Percentiles rank a stretch among this genome's conserved stretches.
phyloP scores from a whole-genome alignment of 2,329 filamentous ascomycete genomes.

The Bipolaris gigantea region DNA sequence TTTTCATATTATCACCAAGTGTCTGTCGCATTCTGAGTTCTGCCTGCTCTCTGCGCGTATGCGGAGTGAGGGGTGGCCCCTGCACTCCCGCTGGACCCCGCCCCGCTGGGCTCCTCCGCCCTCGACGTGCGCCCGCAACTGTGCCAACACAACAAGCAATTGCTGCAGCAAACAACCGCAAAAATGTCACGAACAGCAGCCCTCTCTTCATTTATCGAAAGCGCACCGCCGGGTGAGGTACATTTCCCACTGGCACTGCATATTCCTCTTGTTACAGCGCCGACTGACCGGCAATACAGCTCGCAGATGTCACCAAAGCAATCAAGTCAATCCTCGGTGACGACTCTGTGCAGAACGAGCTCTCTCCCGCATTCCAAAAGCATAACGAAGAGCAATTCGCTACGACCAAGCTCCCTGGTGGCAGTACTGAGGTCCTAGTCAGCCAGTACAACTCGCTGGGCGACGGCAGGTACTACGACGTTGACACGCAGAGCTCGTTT shows the following conservation, averaged over 20 bases:
- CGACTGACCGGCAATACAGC: conserved; percentile 55
- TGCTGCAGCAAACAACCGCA: conserved; percentile 4
- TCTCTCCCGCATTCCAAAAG: conserved; percentile 82
- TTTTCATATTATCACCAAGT: not conserved
- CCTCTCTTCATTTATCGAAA: conserved; percentile 80
- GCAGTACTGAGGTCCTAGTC: conserved; percentile 77
- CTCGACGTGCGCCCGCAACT: conserved; percentile 25
- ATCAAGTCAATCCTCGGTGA: conserved; percentile 83
- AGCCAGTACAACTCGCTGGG: conserved; percentile 84
- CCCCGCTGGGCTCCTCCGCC: conserved; percentile 26
- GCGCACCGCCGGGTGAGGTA: conserved; percentile 96
- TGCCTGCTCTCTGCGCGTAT: not conserved
- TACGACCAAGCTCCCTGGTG: conserved; percentile 85
- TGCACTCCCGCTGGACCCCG: conserved; percentile 25
- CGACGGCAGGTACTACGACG: conserved; percentile 83
- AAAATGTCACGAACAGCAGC: conserved; percentile 45
- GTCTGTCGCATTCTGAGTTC: not conserved
- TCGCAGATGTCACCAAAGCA: conserved; percentile 86
- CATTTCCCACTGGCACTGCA: conserved; percentile 15
- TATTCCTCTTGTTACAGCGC: not conserved
- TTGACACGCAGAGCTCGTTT: conserved; percentile 85
- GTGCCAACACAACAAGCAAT: conserved; percentile 14
- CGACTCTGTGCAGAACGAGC: conserved; percentile 67
- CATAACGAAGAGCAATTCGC: conserved; percentile 96
- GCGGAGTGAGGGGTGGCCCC: conserved; percentile 8